Percentiles rank a stretch among this genome's conserved stretches.
phyloP scores from a whole-genome alignment of 176 grass and related monocot species.

The Zoysia pacifica region DNA sequence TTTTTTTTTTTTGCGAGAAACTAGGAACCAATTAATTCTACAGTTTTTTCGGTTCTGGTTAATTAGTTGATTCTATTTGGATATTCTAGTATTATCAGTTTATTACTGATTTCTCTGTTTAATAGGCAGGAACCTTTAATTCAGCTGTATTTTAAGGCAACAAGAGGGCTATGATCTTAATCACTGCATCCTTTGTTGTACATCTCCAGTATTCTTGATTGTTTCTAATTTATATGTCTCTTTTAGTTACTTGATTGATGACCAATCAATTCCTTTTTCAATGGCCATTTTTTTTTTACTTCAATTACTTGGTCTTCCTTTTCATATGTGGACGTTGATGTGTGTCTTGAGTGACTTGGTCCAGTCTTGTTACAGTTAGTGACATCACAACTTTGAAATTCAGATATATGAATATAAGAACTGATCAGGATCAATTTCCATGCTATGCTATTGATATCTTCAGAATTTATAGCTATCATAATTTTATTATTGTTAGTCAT shows the following conservation, averaged over 20 bases:
- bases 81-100: not conserved
- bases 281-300: not conserved
- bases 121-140: constrained; percentile 1
- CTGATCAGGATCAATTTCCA: not conserved
- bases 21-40: no score
- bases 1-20: no score
- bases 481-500: not conserved
- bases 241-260: not conserved
- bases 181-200: not conserved
- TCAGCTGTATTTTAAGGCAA: not conserved
- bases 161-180: not conserved
- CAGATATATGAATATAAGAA: not conserved
- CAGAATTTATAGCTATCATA: not conserved
- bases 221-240: not conserved
- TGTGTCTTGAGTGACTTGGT: not conserved
- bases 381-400: not conserved
- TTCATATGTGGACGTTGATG: not conserved
- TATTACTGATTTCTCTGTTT: not conserved
- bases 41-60: no score
- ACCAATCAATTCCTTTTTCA: not conserved
- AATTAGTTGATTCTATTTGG: constrained; percentile 6
- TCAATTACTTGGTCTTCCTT: not conserved
- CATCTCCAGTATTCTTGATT: not conserved
- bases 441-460: not conserved
- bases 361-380: not conserved